A percentile compares a stretch with the other conserved stretches of the same genome.
Evolutionary conservation across 2,329 filamentous ascomycete species (phyloP).

Genomic region (Trichoderma endophyticum): DNA sequence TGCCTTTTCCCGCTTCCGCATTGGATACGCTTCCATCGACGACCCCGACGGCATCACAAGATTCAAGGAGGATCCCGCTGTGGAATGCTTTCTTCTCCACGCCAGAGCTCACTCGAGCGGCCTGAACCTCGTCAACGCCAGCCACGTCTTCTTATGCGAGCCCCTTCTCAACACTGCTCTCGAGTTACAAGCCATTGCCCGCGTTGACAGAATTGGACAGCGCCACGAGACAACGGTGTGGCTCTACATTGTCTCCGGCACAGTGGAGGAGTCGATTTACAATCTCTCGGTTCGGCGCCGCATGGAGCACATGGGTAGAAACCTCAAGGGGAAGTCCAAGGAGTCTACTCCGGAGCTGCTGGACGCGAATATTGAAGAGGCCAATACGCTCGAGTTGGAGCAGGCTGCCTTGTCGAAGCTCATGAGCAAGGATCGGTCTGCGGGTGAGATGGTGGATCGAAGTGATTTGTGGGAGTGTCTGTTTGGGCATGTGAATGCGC

Average conservation of each 20-base stretch:
- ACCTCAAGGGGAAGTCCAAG: conserved; percentile 38
- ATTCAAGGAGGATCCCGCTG: conserved; percentile 70
- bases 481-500: conserved; percentile 61
- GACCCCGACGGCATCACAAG: conserved; percentile 64
- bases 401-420: conserved; percentile 66
- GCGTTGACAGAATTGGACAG: conserved; percentile 93
- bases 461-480: conserved; percentile 86
- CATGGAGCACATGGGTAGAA: conserved; percentile 66
- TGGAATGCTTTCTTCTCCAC: conserved; percentile 85
- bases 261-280: conserved; percentile 90
- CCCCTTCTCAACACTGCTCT: conserved; percentile 90
- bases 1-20: conserved; percentile 69
- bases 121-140: conserved; percentile 87
- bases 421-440: conserved; percentile 65
- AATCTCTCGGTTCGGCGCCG: conserved; percentile 77
- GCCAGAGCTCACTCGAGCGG: conserved; percentile 86
- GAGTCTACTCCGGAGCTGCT: conserved; percentile 46
- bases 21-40: conserved; percentile 70
- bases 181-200: conserved; percentile 90
- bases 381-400: conserved; percentile 81
- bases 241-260: conserved; percentile 89
- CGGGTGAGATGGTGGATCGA: conserved; percentile 75
- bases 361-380: conserved; percentile 68
- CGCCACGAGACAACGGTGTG: conserved; percentile 85
- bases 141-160: conserved; percentile 91